Conservation (phyloP, 805 yeast species). For the Candida maris region DNA sequence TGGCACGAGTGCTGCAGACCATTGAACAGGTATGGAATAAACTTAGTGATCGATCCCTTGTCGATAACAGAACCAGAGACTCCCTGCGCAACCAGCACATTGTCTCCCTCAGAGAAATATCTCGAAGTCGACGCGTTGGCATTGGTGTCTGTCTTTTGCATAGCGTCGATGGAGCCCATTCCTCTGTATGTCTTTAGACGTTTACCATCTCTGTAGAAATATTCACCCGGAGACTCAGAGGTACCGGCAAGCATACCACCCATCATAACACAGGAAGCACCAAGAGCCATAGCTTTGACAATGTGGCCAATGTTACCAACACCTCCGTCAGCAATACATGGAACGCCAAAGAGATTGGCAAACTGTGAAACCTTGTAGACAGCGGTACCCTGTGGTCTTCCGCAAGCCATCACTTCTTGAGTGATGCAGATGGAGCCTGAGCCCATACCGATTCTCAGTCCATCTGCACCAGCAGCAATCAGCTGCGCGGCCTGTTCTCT, state of each 20-base stretch:
- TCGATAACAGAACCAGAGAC: slow-evolving; percentile 96
- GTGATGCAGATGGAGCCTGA: slow-evolving; percentile 99
- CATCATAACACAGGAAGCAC: slow-evolving; percentile 98
- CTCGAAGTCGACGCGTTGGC: slow-evolving; percentile 98
- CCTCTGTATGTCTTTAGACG: slow-evolving; percentile 97
- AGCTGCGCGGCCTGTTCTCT: slow-evolving; percentile 98
- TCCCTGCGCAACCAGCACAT: slow-evolving; percentile 98
- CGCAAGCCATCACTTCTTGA: slow-evolving; percentile 99
- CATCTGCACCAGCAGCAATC: slow-evolving; percentile 96
- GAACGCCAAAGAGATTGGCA: slow-evolving; percentile 93
- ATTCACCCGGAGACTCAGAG: slow-evolving; percentile 96
- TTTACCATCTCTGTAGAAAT: slow-evolving; percentile 96
- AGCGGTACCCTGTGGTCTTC: slow-evolving; percentile 99
- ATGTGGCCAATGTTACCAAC: slow-evolving; percentile 98
- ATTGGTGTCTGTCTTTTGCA: slow-evolving; percentile 82
- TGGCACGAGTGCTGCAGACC: slow-evolving; percentile 99
- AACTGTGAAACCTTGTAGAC: slow-evolving; percentile 92
- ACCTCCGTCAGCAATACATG: slow-evolving; percentile 99
- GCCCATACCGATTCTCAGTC: slow-evolving; percentile 99
- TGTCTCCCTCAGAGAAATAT: slow-evolving; percentile 94
- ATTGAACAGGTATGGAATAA: slow-evolving; percentile 87
- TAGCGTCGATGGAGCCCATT: slow-evolving; percentile 99
- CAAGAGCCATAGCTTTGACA: slow-evolving; percentile 92
- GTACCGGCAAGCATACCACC: slow-evolving; percentile 99
- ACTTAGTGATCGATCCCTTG: slow-evolving; percentile 92